Evolutionary conservation across 1,139 yeast species (phyloP).

Genomic region (Suhomyces yuchorum): DNA sequence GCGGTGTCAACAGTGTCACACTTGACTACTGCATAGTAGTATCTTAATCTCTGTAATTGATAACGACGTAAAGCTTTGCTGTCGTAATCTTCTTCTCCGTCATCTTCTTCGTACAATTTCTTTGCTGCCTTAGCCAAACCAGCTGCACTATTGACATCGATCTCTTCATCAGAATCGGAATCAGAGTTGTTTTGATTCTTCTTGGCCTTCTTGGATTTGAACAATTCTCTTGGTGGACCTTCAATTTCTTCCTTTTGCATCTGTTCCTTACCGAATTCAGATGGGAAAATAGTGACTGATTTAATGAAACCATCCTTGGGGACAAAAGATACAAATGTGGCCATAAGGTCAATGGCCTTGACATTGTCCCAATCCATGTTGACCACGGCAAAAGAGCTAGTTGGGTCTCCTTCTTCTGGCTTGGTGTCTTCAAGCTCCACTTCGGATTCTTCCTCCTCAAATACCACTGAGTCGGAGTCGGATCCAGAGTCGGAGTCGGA

Average conservation of each 20-base stretch:
- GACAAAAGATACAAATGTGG: constrained; percentile 84
- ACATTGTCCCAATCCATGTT: constrained; percentile 98
- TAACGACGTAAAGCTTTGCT: constrained; percentile 66
- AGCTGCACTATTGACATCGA: constrained; percentile 44
- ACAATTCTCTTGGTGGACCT: constrained; percentile 91
- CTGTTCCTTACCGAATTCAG: constrained; percentile 91
- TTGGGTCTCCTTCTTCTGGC: constrained; percentile 86
- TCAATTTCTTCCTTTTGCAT: constrained; percentile 87
- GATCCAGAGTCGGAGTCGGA: constrained; percentile 34
- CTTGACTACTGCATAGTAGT: constrained; percentile 88
- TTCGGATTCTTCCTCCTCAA: constrained; percentile 46
- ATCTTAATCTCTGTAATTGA: constrained; percentile 84
- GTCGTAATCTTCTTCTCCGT: constrained; percentile 69
- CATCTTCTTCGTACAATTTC: constrained; percentile 67
- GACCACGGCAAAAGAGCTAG: constrained; percentile 82
- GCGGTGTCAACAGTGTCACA: constrained; percentile 81
- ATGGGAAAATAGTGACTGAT: constrained; percentile 80
- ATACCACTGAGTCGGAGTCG: constrained; percentile 27
- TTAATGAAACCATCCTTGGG: constrained; percentile 73
- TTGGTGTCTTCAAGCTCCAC: constrained; percentile 58
- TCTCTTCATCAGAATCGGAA: constrained; percentile 48
- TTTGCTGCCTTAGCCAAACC: constrained; percentile 57
- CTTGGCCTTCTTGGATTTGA: constrained; percentile 45
- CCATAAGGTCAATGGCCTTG: constrained; percentile 82
- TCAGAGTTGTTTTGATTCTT: constrained; percentile 34